A percentile compares a stretch with the other conserved stretches of the same genome.
Evolutionary conservation across 345 rosid genomes (phyloP).

Genomic region (Draba incana): DNA sequence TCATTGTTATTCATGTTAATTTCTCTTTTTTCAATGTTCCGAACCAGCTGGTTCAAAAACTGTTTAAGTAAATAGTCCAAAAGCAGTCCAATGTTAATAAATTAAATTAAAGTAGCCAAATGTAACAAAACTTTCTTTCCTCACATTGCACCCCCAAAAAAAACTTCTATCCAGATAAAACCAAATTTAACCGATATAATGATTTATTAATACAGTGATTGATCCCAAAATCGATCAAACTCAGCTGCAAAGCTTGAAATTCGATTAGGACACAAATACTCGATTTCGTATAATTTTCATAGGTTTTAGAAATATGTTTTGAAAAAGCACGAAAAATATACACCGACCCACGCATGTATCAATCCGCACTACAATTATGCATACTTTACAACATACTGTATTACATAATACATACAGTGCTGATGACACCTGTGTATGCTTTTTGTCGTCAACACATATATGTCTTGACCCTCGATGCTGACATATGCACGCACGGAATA

Average conservation of each 20-base stretch:
- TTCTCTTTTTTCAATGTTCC: no score
- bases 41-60: no score
- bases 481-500: background rate
- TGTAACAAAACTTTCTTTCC: no score
- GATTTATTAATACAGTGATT: no score
- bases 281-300: background rate
- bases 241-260: background rate
- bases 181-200: no score
- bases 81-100: no score
- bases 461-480: no score
- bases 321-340: conserved; percentile 13
- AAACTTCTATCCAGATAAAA: no score
- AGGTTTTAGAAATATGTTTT: background rate
- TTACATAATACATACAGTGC: background rate
- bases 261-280: background rate
- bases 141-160: no score
- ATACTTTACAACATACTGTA: background rate
- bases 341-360: conserved; percentile 24
- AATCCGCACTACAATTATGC: conserved; percentile 15
- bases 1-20: no score
- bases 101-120: no score
- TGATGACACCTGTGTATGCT: conserved; percentile 15
- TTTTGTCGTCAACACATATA: background rate
- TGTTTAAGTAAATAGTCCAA: no score
- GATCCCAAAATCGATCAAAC: background rate